Conservation (phyloP, 139 green algal genomes). For the Tetradesmus lagerheimii region DNA sequence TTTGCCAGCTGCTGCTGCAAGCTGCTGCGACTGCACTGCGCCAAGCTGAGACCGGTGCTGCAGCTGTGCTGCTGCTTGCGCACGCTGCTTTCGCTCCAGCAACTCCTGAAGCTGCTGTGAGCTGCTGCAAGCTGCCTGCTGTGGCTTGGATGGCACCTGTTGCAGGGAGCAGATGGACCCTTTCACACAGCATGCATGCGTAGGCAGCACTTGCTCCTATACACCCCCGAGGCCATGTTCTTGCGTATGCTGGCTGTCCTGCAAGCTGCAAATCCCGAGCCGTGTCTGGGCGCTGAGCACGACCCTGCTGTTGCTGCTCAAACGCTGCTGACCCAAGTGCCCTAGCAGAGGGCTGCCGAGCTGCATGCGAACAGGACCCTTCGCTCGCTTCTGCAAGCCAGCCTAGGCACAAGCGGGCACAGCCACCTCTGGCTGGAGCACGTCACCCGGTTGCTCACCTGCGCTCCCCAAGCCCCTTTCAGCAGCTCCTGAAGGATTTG, state of each 20-base stretch:
- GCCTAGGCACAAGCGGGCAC: background rate
- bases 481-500: background rate
- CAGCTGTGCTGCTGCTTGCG: background rate
- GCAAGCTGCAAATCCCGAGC: background rate
- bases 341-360: background rate
- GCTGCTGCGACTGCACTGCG: background rate
- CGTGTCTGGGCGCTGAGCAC: background rate
- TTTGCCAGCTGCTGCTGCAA: background rate
- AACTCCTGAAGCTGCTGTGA: background rate
- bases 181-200: background rate
- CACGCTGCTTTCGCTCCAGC: background rate
- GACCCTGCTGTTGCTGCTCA: background rate
- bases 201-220: background rate
- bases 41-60: background rate
- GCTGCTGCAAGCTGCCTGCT: slow-evolving; percentile 8
- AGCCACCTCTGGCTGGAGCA: background rate
- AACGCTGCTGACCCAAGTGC: background rate
- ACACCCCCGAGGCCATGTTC: background rate
- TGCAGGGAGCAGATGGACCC: background rate
- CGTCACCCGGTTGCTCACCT: background rate
- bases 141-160: background rate
- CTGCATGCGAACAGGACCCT: background rate
- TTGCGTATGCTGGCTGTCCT: background rate
- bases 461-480: background rate
- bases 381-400: background rate